phyloP scores from a whole-genome alignment of 768 basidiomycete species.

The Tulasnella sp. region DNA sequence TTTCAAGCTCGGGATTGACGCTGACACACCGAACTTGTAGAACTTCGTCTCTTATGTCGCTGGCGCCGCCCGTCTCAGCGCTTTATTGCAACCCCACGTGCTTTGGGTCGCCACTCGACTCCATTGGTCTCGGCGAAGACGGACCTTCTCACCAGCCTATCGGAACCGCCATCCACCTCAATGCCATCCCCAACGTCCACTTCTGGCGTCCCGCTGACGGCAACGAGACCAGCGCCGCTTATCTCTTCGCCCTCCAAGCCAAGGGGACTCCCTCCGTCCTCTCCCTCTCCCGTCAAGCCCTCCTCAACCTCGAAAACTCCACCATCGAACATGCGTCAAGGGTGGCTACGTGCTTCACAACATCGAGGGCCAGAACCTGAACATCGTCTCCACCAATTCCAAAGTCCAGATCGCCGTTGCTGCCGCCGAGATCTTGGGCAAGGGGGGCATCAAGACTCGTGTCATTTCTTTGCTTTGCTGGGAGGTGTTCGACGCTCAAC shows the following conservation, averaged over 20 bases:
- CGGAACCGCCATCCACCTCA: conserved; percentile 81
- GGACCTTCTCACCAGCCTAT: conserved; percentile 96
- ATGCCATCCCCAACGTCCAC: conserved; percentile 85
- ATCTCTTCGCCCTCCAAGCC: conserved; percentile 72
- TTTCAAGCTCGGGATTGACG: neutral
- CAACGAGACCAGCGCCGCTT: conserved; percentile 94
- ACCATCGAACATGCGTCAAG: conserved; percentile 76
- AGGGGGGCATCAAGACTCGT: conserved; percentile 73
- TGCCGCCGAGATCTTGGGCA: conserved; percentile 74
- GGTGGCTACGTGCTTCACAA: conserved; percentile 92
- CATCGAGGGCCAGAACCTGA: conserved; percentile 73
- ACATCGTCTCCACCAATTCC: conserved; percentile 83
- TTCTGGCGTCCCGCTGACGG: conserved; percentile 95
- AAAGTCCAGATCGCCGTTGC: conserved; percentile 87
- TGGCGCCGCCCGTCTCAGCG: conserved; percentile 87
- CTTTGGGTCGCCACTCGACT: conserved; percentile 97
- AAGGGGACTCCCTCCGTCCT: conserved; percentile 76
- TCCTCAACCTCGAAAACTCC: conserved; percentile 87
- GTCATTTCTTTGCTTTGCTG: conserved; percentile 88
- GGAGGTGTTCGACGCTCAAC: conserved; percentile 81
- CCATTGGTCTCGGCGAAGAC: conserved; percentile 88
- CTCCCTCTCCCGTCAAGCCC: conserved; percentile 81
- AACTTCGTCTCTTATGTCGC: conserved; percentile 94
- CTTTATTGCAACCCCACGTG: conserved; percentile 82
- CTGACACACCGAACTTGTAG: conserved; percentile 39